Evolutionary conservation across 2,329 filamentous ascomycete genomes (phyloP).

Genomic region (Ascochyta clinopodiicola): DNA sequence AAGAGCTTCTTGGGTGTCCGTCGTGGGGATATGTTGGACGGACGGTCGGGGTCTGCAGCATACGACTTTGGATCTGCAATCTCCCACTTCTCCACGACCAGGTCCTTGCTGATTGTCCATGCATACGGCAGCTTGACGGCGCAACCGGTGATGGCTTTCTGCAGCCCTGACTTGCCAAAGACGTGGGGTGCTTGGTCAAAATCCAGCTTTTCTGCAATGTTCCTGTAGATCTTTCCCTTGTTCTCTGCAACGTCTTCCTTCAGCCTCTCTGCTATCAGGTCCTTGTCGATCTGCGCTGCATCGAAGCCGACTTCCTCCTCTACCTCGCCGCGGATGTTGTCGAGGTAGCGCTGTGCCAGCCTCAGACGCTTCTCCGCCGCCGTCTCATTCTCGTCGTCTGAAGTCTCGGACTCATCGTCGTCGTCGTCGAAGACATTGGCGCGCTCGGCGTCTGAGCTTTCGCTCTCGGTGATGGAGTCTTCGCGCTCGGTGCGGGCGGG

Average conservation of each 20-base stretch:
- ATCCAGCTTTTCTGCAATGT: conserved; percentile 75
- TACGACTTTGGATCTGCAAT: conserved; percentile 63
- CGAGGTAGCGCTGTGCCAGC: conserved; percentile 89
- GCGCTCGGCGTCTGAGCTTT: conserved; percentile 68
- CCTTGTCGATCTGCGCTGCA: conserved; percentile 89
- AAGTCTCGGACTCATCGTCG: conserved; percentile 58
- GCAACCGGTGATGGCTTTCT: conserved; percentile 77
- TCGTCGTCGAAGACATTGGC: conserved; percentile 48
- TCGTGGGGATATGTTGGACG: conserved; percentile 58
- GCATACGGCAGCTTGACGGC: conserved; percentile 79
- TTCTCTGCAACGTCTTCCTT: conserved; percentile 91
- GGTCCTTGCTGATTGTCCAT: conserved; percentile 89
- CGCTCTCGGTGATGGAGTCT: conserved; percentile 88
- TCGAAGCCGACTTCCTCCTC: conserved; percentile 85
- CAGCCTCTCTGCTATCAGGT: conserved; percentile 83
- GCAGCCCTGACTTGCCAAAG: conserved; percentile 80
- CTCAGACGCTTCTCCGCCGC: conserved; percentile 85
- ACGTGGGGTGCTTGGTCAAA: conserved; percentile 72
- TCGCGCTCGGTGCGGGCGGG: conserved; percentile 61
- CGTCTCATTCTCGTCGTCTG: conserved; percentile 83
- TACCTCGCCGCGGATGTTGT: conserved; percentile 81
- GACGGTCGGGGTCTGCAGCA: conserved; percentile 26
- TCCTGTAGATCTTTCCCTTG: conserved; percentile 87
- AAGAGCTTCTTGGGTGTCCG: conserved; percentile 68
- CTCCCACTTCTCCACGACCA: conserved; percentile 87